phyloP scores from a whole-genome alignment of 2,329 filamentous ascomycete species.

The Stachybotrys echinatus region DNA sequence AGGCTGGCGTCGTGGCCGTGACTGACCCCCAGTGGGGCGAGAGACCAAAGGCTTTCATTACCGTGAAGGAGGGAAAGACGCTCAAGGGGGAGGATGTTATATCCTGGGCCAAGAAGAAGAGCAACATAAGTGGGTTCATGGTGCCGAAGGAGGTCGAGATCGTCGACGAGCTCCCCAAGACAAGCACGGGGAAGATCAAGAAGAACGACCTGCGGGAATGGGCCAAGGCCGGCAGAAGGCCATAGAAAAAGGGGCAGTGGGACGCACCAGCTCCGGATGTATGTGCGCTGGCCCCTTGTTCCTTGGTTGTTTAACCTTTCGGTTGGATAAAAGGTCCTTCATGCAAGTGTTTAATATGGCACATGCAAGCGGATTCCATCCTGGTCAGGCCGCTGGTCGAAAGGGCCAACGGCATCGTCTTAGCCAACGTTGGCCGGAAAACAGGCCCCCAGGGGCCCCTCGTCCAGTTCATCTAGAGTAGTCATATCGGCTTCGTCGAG shows the following conservation, averaged over 20 bases:
- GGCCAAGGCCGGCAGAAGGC: slow-evolving; percentile 42
- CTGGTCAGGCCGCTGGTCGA: neutral
- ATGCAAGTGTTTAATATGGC: neutral
- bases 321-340: neutral
- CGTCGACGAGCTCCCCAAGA: slow-evolving; percentile 88
- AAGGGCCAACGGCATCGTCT: neutral
- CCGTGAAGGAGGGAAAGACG: slow-evolving; percentile 61
- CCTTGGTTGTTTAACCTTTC: neutral
- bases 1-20: slow-evolving; percentile 86
- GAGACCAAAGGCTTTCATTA: slow-evolving; percentile 89
- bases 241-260: slow-evolving; percentile 1
- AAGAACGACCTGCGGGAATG: slow-evolving; percentile 90
- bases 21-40: slow-evolving; percentile 92
- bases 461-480: slow-evolving; percentile 20
- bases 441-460: slow-evolving; percentile 20
- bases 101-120: slow-evolving; percentile 76
- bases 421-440: slow-evolving; percentile 22
- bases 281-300: neutral
- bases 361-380: neutral
- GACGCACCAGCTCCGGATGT: neutral
- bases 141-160: slow-evolving; percentile 68
- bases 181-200: slow-evolving; percentile 91
- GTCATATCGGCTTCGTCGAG: slow-evolving; percentile 52
- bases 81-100: slow-evolving; percentile 60
- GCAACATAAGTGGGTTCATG: slow-evolving; percentile 88